phyloP scores from a whole-genome alignment of 2,329 filamentous ascomycete species.

The Epichloe aotearoae region DNA sequence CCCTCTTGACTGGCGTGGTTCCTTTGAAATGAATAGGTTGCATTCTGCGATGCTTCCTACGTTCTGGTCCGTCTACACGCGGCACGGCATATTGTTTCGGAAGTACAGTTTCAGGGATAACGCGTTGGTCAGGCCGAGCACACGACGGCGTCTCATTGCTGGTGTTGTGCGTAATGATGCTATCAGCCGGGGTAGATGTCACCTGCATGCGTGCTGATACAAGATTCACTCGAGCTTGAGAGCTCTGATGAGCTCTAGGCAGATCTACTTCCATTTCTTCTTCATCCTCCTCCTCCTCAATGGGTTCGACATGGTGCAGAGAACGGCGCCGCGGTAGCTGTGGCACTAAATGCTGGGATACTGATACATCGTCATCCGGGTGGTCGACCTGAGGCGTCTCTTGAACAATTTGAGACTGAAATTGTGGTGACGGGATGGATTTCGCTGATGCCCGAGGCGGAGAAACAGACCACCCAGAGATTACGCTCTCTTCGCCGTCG shows the following conservation, averaged over 20 bases:
- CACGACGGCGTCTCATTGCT: slow-evolving; percentile 19
- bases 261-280: slow-evolving; percentile 24
- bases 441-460: slow-evolving; percentile 3
- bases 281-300: slow-evolving; percentile 7
- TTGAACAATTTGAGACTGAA: slow-evolving; percentile 11
- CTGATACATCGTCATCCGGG: neutral
- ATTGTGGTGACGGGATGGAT: neutral
- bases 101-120: slow-evolving; percentile 10
- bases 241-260: slow-evolving; percentile 15
- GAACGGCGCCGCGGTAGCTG: neutral
- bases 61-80: neutral
- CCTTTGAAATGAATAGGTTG: slow-evolving; percentile 14
- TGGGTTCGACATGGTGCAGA: neutral
- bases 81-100: neutral
- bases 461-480: slow-evolving; percentile 12
- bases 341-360: neutral
- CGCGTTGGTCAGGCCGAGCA: slow-evolving; percentile 16
- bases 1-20: slow-evolving; percentile 4
- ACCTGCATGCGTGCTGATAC: slow-evolving; percentile 9
- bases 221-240: slow-evolving; percentile 13
- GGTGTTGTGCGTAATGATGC: slow-evolving; percentile 2
- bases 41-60: slow-evolving; percentile 10
- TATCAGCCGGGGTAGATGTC: slow-evolving; percentile 6
- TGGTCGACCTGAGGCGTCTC: slow-evolving; percentile 12
- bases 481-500: neutral